phyloP scores from a whole-genome alignment of 2,329 filamentous ascomycete species.

The Rhynchosporium graminicola region DNA sequence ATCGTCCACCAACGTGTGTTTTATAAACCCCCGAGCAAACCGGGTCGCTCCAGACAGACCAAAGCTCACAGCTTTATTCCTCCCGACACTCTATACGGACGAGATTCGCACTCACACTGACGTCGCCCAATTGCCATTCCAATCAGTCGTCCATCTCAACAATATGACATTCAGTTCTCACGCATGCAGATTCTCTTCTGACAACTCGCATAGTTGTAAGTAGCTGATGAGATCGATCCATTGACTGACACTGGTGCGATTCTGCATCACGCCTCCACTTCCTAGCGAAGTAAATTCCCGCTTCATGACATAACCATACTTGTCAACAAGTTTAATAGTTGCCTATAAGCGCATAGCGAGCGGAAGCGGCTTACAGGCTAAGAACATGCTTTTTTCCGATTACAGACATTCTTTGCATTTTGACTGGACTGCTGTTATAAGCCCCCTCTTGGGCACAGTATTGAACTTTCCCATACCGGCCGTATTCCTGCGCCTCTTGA shows the following conservation, averaged over 20 bases:
- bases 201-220: background rate
- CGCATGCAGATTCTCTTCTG: background rate
- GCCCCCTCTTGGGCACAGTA: background rate
- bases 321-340: background rate
- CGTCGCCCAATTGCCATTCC: conserved; percentile 11
- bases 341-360: background rate
- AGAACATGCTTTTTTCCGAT: background rate
- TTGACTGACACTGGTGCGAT: background rate
- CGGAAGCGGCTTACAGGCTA: conserved; percentile 7
- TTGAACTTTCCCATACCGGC: background rate
- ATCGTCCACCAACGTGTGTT: background rate
- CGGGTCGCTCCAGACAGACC: background rate
- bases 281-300: background rate
- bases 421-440: background rate
- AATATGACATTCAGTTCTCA: background rate
- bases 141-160: background rate
- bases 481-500: background rate
- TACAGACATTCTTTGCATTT: conserved; percentile 1
- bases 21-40: conserved; percentile 5
- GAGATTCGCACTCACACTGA: conserved; percentile 4
- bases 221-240: background rate
- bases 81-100: conserved; percentile 1
- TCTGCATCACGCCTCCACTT: background rate
- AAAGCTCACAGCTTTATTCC: background rate
- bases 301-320: conserved; percentile 2